Conservation (phyloP, 1,284 basidiomycete genomes). For the Porodaedalea pini region DNA sequence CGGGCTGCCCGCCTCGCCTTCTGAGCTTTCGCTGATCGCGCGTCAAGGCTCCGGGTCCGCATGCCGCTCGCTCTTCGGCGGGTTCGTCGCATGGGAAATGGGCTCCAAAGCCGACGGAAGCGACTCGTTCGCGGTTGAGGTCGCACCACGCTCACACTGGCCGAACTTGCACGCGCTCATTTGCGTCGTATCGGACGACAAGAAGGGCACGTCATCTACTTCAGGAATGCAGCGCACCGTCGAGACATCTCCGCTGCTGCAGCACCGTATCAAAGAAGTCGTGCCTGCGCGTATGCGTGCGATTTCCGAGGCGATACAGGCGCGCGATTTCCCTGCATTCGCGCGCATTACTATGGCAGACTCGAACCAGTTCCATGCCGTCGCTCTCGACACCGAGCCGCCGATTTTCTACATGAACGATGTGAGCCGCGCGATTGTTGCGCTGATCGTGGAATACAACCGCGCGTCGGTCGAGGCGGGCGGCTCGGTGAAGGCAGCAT, state of each 20-base stretch:
- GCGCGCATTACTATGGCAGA: constrained; percentile 94
- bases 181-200: constrained; percentile 94
- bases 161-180: constrained; percentile 95
- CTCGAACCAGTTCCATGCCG: constrained; percentile 98
- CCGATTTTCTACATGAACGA: constrained; percentile 99
- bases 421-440: constrained; percentile 82
- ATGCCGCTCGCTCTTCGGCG: constrained; percentile 95
- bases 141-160: constrained; percentile 89
- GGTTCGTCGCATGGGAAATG: constrained; percentile 95
- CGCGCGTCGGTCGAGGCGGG: constrained; percentile 66
- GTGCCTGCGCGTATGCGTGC: constrained; percentile 86
- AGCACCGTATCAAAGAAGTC: constrained; percentile 84
- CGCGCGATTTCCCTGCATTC: constrained; percentile 84
- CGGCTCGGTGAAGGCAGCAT: constrained; percentile 79
- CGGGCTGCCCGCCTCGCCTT: constrained; percentile 63
- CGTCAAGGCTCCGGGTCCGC: constrained; percentile 97
- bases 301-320: constrained; percentile 79
- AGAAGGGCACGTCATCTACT: constrained; percentile 95
- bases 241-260: constrained; percentile 84
- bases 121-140: constrained; percentile 87
- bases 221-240: constrained; percentile 97
- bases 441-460: constrained; percentile 91
- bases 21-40: constrained; percentile 85
- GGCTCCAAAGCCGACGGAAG: constrained; percentile 67
- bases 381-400: constrained; percentile 93